phyloP scores from a whole-genome alignment of 768 basidiomycete genomes.

The Lentinula lateritia region DNA sequence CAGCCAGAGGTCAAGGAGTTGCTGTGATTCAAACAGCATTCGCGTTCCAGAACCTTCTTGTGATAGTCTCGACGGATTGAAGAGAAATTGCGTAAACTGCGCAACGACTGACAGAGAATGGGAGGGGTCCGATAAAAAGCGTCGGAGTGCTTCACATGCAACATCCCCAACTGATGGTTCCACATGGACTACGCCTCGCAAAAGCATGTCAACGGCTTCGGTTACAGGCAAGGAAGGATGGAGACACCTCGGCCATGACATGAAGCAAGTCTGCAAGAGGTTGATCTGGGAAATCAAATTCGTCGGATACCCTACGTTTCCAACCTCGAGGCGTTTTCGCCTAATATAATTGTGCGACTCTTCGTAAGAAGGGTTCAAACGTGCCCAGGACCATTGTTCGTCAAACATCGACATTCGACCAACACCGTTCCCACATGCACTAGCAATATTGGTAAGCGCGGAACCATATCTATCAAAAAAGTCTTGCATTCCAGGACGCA shows the following conservation, averaged over 20 bases:
- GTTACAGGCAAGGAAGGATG: conserved; percentile 46
- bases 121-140: conserved; percentile 60
- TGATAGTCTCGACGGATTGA: conserved; percentile 58
- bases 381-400: conserved; percentile 70
- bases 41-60: conserved; percentile 60
- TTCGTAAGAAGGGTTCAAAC: conserved; percentile 55
- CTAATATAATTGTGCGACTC: conserved; percentile 65
- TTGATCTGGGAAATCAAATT: conserved; percentile 57
- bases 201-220: conserved; percentile 71
- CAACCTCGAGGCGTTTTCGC: conserved; percentile 60
- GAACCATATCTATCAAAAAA: conserved; percentile 64
- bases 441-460: conserved; percentile 51
- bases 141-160: conserved; percentile 60
- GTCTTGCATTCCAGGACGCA: conserved; percentile 65
- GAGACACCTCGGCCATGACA: conserved; percentile 80
- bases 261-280: conserved; percentile 72
- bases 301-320: conserved; percentile 61
- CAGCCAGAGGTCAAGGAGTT: conserved; percentile 70
- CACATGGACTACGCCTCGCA: conserved; percentile 80
- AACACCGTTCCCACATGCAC: conserved; percentile 54
- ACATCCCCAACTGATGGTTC: conserved; percentile 71
- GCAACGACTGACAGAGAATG: conserved; percentile 56
- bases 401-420: conserved; percentile 82
- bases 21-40: conserved; percentile 60
- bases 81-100: conserved; percentile 67